Evolutionary conservation across 768 basidiomycete species (phyloP), one percentile per base, ranked within the genome.

Genomic region (Amanita molliuscula): DNA sequence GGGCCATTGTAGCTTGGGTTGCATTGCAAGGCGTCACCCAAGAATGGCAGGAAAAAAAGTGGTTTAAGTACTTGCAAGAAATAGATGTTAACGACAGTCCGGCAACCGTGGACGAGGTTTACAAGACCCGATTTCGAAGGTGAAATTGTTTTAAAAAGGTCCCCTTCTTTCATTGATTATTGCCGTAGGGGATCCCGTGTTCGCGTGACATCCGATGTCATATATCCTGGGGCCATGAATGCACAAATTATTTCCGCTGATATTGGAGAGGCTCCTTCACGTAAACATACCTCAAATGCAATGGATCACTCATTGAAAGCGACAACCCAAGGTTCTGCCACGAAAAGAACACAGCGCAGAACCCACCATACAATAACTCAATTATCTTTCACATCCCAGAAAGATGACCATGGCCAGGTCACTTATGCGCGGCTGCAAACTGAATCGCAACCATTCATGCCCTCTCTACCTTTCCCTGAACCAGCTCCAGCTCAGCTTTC

Each of bases 1-100:
- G 77, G 50, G 87, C 84, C 0, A 73, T 92, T 18, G 74, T 87
- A 6, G 86, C 80, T 0, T 91, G 88, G 86, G 82, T 82, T 4
- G 78, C 85, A 0, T 66, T 92, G 36, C 89, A 91, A 58, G 81
- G 84, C 29, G 80, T 88, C 37, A 92, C 89, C 0, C 79, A 82
- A 58, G 80, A 87, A 56, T 87, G 82, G 75, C 84, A 87, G 55
- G 87, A 91, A 60, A 71, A 74, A 59, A 68, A 65, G 37, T 87
- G 87, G 84, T 75, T 84, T 48, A 69, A 71, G 55, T 67, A 76
- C 58, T 69, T 89, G 53, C 74, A 68, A 48, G 87, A 89, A 61
- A 76, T 90, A 18, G 72, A 78, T 53, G 74, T 84, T 47, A 74
- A 76, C 36, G 76, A 78, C 50, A 62, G 64, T 43, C 65, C 56